Evolutionary conservation across 1,284 basidiomycete genomes (phyloP).

Genomic region (Cryptococcus hybrid): DNA sequence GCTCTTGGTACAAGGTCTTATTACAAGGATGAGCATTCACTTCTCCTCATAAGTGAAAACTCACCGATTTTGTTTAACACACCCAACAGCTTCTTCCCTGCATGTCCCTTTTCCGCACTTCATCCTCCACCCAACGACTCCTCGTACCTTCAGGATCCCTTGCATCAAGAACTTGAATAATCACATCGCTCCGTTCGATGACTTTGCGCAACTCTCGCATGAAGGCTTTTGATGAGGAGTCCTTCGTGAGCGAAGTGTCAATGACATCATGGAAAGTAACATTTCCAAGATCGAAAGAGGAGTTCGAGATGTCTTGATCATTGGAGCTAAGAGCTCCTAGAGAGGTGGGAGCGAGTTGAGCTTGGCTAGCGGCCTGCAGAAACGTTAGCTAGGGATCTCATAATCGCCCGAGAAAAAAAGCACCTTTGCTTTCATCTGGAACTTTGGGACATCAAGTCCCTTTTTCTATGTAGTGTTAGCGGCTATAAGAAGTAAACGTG

Average conservation of each 20-base stretch:
- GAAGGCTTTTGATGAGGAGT: conserved; percentile 63
- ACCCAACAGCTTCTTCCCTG: conserved; percentile 84
- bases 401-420: conserved; percentile 2
- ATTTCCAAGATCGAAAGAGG: conserved; percentile 50
- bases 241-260: conserved; percentile 60
- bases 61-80: conserved; percentile 90
- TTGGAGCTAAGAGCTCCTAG: conserved; percentile 55
- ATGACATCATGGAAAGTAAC: conserved; percentile 22
- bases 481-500: neutral
- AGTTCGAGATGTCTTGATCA: conserved; percentile 29
- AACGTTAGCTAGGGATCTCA: conserved; percentile 11
- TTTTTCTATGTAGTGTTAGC: conserved; percentile 50
- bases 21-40: neutral
- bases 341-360: conserved; percentile 8
- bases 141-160: conserved; percentile 88
- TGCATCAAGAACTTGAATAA: conserved; percentile 77
- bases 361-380: conserved; percentile 3
- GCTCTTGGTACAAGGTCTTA: conserved; percentile 83
- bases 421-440: conserved; percentile 36
- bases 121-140: conserved; percentile 83
- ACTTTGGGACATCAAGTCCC: conserved; percentile 74
- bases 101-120: conserved; percentile 74
- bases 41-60: conserved; percentile 33
- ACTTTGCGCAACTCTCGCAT: conserved; percentile 79
- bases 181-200: conserved; percentile 87